Base-by-base conservation (phyloP, 345 rosid genomes). In the Orychophragmus violaceus region DNA sequence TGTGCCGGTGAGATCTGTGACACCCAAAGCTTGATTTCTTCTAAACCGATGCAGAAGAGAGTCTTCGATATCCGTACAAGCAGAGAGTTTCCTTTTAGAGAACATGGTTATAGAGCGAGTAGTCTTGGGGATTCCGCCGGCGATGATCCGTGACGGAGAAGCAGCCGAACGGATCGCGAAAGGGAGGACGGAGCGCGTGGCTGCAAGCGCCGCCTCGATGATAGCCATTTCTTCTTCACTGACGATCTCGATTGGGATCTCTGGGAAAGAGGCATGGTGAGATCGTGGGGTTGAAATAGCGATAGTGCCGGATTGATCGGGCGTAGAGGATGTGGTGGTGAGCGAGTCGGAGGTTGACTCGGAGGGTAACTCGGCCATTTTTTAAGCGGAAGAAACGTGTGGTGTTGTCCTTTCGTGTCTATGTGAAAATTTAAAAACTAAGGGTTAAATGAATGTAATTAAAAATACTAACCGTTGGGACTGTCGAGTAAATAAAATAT, bases 191-290 rank as follows among this genome's bases (percentile, higher is more conserved):
- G 85, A 75, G 66, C 85, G 78, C 23, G 88, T 59, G 53, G 87
- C 79, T 14, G 90, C 82, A 0, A 81, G 56, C 8, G 94, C 94
- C 0, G 91, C 84, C 23, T 91, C 96, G 22, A 87, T 37, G 23
- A 85, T 41, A 3, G 86, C 94, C 98, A 91, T 91, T 77, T 91
- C 98, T 78, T 88, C 90, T 33, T 91, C 96, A 60, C 77, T 79
- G 62, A 91, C 79, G 80, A 87, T 64, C 84, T 88, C 96, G 76
- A 85, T 78, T 69, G 85, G 85, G 83, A 91, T 83, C 3, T 70
- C 79, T 17, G 78, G 75, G 13, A 36, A n/a, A n/a, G n/a, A n/a
- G n/a, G n/a, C 32, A 67, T n/a, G 62, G 28, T 62, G 12, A 8
- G 8, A 1, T 4, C 44, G 0, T 35, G 52, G 70, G 66, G 8